These are phyloP conservation scores for Recurvomyces mirabilis DNA, from an alignment of 495 filamentous ascomycete species.

Conservation along the genomic window DNA sequence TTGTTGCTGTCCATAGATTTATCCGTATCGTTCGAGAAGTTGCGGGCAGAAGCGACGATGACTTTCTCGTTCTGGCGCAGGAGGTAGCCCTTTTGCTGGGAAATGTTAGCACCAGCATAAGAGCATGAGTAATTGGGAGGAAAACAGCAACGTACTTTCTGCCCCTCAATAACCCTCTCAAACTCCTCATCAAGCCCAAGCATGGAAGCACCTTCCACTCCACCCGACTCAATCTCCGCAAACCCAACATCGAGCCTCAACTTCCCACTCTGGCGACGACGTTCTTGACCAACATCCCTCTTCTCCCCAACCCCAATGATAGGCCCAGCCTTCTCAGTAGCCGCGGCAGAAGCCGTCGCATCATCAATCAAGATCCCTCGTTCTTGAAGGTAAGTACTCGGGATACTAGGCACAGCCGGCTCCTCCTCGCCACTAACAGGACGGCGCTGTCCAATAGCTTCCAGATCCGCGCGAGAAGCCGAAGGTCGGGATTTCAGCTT, in stretches of 20 bases:
- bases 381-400: slow-evolving; percentile 36
- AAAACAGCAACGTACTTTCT: slow-evolving; percentile 70
- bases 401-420: slow-evolving; percentile 27
- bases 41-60: slow-evolving; percentile 66
- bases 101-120: slow-evolving; percentile 15
- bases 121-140: slow-evolving; percentile 30
- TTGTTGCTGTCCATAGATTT: slow-evolving; percentile 16
- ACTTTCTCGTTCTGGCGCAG: slow-evolving; percentile 99
- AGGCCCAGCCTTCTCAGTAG: slow-evolving; percentile 7
- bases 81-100: slow-evolving; percentile 84
- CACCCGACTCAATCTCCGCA: too few relatives aligned
- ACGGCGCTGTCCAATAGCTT: slow-evolving; percentile 77
- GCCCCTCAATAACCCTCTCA: slow-evolving; percentile 86
- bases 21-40: slow-evolving; percentile 28
- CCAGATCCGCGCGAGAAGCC: slow-evolving; percentile 70
- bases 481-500: slow-evolving; percentile 86
- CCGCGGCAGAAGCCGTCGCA: neutral
- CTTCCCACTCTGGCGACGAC: slow-evolving; percentile 6
- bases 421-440: slow-evolving; percentile 61
- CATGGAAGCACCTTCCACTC: too few relatives aligned
- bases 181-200: slow-evolving; percentile 85
- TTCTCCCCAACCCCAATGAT: slow-evolving; percentile 1
- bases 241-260: too few relatives aligned
- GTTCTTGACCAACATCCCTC: neutral
- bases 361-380: slow-evolving; percentile 48